Conservation (phyloP, 768 basidiomycete genomes). For the Pulveroboletus sp. region DNA sequence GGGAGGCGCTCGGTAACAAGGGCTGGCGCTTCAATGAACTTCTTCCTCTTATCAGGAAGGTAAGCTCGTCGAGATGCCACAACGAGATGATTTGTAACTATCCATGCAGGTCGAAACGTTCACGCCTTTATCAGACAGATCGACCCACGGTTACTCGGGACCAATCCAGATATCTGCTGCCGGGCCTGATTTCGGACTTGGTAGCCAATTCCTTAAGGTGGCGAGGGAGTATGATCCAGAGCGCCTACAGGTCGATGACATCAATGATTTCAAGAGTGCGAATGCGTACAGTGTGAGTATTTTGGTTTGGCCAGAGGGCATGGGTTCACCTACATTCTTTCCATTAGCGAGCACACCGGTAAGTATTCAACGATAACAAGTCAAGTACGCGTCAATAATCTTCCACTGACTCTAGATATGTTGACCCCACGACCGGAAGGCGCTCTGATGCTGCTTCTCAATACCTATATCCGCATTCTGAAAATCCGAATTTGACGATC, state of each 20-base stretch:
- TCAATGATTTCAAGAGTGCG: conserved; percentile 38
- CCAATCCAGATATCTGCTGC: conserved; percentile 25
- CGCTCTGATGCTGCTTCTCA: conserved; percentile 34
- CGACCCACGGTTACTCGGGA: conserved; percentile 35
- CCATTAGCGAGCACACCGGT: conserved; percentile 18
- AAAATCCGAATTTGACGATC: conserved; percentile 29
- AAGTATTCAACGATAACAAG: background rate
- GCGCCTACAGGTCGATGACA: conserved; percentile 41
- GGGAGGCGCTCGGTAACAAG: conserved; percentile 45
- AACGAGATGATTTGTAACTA: conserved; percentile 31
- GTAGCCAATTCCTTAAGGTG: conserved; percentile 43
- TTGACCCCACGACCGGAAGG: conserved; percentile 38
- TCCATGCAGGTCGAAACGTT: conserved; percentile 42
- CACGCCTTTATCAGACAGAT: conserved; percentile 26
- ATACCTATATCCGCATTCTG: conserved; percentile 33
- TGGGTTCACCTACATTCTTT: background rate
- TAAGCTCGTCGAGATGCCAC: conserved; percentile 6
- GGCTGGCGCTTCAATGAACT: conserved; percentile 59
- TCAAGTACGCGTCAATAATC: background rate
- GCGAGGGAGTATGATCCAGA: conserved; percentile 44
- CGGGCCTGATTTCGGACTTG: conserved; percentile 7
- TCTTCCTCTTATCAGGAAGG: conserved; percentile 57
- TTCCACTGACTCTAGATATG: conserved; percentile 39
- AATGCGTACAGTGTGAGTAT: conserved; percentile 24
- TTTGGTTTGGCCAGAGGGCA: background rate